Base-by-base conservation (phyloP, 2,329 filamentous ascomycete species). In the Aspergillus persii region DNA sequence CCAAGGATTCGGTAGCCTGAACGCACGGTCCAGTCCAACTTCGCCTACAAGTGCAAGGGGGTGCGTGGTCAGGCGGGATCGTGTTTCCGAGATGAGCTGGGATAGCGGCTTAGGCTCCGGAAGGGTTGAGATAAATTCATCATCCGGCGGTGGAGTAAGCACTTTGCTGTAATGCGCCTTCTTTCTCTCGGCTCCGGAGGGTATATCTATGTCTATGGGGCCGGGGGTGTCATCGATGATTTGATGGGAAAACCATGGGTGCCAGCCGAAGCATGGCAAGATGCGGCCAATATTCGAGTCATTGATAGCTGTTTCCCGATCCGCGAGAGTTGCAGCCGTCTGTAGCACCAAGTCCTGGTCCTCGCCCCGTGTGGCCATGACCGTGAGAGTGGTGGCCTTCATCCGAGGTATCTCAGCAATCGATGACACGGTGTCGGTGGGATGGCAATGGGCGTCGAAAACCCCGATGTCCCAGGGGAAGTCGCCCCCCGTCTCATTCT, bases 241-340 rank as follows among this genome's bases (percentile, higher is more conserved):
- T 61, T 86, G 84, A 68, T 89, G 81, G 0, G 86, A 84, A 69
- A 88, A 88, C 86, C 86, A 89, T 0, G 86, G 86, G 71, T 89
- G 86, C 86, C 86, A 89, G 41, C 86, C 86, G 69, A 88, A 89
- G 53, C 83, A 84, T 0, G 86, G 86, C 0, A 88, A 67, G 29
- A 88, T 74, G 58, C 78, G 80, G 61, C 79, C 76, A 48, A 76
- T 63, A 27, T 33, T 63, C n/a, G 53, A 55, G 23, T 57, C 54
- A 52, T 61, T 44, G 11, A 54, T 44, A 11, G 51, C 50, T 26
- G 36, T 62, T 8, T 70, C 11, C 12, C 36, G 33, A 3, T 12
- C 50, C 50, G 64, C 63, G 8, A 68, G 53, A 3, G 62, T 57
- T 11, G 77, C 69, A 4, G 84, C 84, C 26, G 80, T 76, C 30